These are phyloP conservation scores for Lecanicillium sp. DNA, from an alignment of 2,329 filamentous ascomycete species.

Conservation along the genomic window DNA sequence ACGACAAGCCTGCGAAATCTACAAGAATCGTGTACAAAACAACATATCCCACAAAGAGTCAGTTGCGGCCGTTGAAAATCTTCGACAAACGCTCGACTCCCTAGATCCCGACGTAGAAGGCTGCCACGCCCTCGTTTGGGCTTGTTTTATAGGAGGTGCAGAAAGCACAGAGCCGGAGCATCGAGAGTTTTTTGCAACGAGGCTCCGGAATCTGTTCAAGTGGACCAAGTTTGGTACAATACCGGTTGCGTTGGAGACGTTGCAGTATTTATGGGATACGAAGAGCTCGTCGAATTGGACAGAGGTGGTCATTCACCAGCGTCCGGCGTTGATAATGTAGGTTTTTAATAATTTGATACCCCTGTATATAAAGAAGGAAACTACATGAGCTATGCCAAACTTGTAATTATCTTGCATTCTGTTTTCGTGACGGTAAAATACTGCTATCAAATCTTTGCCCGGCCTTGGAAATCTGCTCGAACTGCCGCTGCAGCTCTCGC, in stretches of 20 bases:
- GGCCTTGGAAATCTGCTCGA: slow-evolving; percentile 7
- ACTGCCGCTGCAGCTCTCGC: slow-evolving; percentile 21
- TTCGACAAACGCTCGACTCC: slow-evolving; percentile 20
- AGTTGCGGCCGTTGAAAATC: slow-evolving; percentile 19
- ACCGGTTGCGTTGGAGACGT: slow-evolving; percentile 21
- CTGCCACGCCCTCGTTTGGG: slow-evolving; percentile 30
- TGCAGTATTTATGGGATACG: slow-evolving; percentile 25
- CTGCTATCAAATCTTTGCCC: slow-evolving; percentile 1
- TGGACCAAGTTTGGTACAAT: slow-evolving; percentile 30
- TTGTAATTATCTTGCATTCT: too few species aligned
- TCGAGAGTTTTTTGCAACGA: slow-evolving; percentile 23
- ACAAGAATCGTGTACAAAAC: slow-evolving; percentile 14
- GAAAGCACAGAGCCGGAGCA: slow-evolving; percentile 27
- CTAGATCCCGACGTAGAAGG: slow-evolving; percentile 21
- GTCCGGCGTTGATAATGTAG: slow-evolving; percentile 21
- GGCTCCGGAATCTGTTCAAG: slow-evolving; percentile 20
- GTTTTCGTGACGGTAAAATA: too few species aligned
- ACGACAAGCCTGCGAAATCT: slow-evolving; percentile 17
- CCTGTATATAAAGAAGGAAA: background rate
- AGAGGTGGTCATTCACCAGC: slow-evolving; percentile 18
- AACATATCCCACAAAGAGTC: slow-evolving; percentile 13
- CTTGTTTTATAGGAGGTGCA: slow-evolving; percentile 30
- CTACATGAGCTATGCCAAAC: too few species aligned
- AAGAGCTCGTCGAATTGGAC: slow-evolving; percentile 18
- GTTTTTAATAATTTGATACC: background rate